A percentile compares a stretch with the other conserved stretches of the same genome.
Evolutionary conservation across 805 yeast species (phyloP).

Genomic region (Spathaspora passalidarum): DNA sequence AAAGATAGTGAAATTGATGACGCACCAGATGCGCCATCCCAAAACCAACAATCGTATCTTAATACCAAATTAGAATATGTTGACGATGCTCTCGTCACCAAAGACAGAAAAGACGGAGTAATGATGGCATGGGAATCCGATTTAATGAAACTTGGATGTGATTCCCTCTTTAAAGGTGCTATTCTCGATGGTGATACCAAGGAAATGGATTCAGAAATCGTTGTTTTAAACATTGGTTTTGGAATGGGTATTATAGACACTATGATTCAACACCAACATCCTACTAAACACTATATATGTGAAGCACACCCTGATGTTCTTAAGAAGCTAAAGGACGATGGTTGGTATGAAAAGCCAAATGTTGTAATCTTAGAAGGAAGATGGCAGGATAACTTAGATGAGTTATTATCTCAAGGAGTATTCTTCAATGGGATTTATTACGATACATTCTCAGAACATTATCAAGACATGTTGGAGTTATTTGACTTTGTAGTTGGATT

Average conservation of each 20-base stretch:
- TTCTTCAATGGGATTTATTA: conserved; percentile 90
- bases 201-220: conserved; percentile 33
- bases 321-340: conserved; percentile 60
- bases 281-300: conserved; percentile 77
- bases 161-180: conserved; percentile 56
- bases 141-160: conserved; percentile 78
- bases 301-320: conserved; percentile 96
- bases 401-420: conserved; percentile 55
- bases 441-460: conserved; percentile 92
- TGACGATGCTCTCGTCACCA: conserved; percentile 68
- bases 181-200: conserved; percentile 17
- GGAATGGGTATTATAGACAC: conserved; percentile 96
- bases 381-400: conserved; percentile 84
- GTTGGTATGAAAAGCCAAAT: conserved; percentile 75
- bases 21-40: conserved; percentile 50
- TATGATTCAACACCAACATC: conserved; percentile 58
- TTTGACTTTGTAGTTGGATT: conserved; percentile 81
- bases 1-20: conserved; percentile 5
- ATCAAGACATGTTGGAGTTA: conserved; percentile 80
- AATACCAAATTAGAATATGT: conserved; percentile 64
- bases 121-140: conserved; percentile 97
- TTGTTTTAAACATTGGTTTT: conserved; percentile 82
- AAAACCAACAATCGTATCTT: conserved; percentile 61
- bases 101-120: conserved; percentile 78
- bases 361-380: conserved; percentile 82